Evolutionary conservation across 1,284 basidiomycete species (phyloP), one percentile per base, ranked within the genome.

Genomic region (Phellinidium pouzarii): DNA sequence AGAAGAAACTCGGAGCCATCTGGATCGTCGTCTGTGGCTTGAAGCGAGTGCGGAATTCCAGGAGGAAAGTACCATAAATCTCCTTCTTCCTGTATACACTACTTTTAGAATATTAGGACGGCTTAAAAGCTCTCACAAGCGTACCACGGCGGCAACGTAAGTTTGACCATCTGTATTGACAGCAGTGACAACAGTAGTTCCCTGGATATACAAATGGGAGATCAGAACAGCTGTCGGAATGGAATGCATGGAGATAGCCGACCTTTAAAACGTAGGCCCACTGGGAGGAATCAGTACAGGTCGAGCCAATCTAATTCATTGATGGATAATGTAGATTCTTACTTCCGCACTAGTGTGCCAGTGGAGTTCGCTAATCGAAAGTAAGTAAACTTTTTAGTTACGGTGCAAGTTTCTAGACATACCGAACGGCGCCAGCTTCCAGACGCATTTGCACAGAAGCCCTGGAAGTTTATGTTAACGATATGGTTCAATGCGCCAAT

Each of bases 281-380:
- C 77, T 82, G 43, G 25, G 40, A 60, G 61, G 31, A 65, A 57
- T 50, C 61, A 61, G 51, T 61, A 62, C 7, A 58, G 59, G 61
- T 60, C 63, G n/a, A 54, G 29, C 41, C 3, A 29, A 11, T 31
- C 11, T 48, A 49, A 17, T n/a, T 29, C 20, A 25, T 4, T 20
- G 17, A 55, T n/a, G n/a, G n/a, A n/a, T n/a, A n/a, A n/a, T n/a
- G n/a, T n/a, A n/a, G n/a, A n/a, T n/a, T n/a, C 66, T 55, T 64
- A 80, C 80, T 71, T 88, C 85, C 20, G 77, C 71, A 4, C 77
- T 79, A 51, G 72, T 77, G 62, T 89, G 84, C 84, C 85, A 87
- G 61, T 87, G 85, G 25, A 87, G 71, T 63, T 88, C 84, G 14
- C 83, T 82, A 56, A 52, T 56, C 5, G 3, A 56, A 2, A 34